Percentiles rank a stretch among this genome's conserved stretches.
These are phyloP conservation scores for Erodium chrysanthum DNA, from an alignment of 441 rosid genomes.

Conservation along the genomic window DNA sequence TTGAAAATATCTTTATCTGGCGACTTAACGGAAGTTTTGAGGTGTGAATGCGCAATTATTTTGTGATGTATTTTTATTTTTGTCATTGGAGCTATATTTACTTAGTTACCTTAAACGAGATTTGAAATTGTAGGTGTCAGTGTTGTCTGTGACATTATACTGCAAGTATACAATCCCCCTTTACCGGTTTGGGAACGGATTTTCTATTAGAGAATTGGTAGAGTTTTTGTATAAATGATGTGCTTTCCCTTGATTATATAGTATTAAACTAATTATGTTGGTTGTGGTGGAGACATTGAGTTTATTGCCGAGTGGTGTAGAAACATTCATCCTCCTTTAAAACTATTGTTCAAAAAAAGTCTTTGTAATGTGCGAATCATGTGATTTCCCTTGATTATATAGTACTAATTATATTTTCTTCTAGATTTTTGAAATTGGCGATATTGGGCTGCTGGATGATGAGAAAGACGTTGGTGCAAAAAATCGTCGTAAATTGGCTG, in stretches of 20 bases:
- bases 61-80: background rate
- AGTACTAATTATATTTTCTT: background rate
- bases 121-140: background rate
- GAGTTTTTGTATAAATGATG: background rate
- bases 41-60: background rate
- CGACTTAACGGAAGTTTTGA: background rate
- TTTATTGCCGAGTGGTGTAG: background rate
- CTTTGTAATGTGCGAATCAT: no score
- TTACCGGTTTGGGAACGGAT: background rate
- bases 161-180: no score
- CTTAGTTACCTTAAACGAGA: background rate
- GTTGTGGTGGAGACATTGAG: background rate
- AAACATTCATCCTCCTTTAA: no score
- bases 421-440: slow-evolving; percentile 84
- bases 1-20: no score
- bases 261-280: background rate
- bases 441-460: slow-evolving; percentile 48
- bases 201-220: background rate
- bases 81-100: background rate
- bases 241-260: background rate
- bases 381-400: background rate
- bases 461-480: slow-evolving; percentile 75
- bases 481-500: slow-evolving; percentile 59
- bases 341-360: background rate
- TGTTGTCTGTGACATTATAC: background rate